Evolutionary conservation across 108 stramenopile genomes (phyloP).

Genomic region (Aureococcus anophagefferens): DNA sequence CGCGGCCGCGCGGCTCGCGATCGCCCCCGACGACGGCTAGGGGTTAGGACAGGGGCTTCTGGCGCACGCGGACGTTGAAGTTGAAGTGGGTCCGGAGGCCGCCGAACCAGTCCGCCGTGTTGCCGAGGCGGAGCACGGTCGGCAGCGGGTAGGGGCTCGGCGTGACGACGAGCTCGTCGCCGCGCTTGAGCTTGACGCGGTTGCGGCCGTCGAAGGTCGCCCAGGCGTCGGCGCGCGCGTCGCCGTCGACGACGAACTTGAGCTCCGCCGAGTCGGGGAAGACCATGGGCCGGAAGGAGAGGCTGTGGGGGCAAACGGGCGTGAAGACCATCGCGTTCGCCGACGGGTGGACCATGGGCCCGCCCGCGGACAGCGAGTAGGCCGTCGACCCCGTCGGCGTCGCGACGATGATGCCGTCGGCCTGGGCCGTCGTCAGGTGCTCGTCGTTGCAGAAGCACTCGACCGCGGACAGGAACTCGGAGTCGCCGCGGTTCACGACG

Average conservation of each 20-base stretch:
- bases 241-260: constrained; percentile 66
- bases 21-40: too few species aligned
- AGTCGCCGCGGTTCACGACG: constrained; percentile 80
- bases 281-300: constrained; percentile 85
- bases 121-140: constrained; percentile 66
- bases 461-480: constrained; percentile 73
- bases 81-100: constrained; percentile 71
- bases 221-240: constrained; percentile 71
- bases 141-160: constrained; percentile 83
- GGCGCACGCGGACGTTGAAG: constrained; percentile 67
- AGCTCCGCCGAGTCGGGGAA: constrained; percentile 86
- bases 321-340: constrained; percentile 87
- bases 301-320: constrained; percentile 90
- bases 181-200: constrained; percentile 64
- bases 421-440: constrained; percentile 87
- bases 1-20: too few species aligned
- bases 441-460: constrained; percentile 83
- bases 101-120: constrained; percentile 75
- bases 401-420: constrained; percentile 88
- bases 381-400: constrained; percentile 94
- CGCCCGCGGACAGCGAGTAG: constrained; percentile 89
- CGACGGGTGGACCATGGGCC: constrained; percentile 90
- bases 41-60: constrained; percentile 17
- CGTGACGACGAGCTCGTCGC: constrained; percentile 75
- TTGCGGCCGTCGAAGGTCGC: constrained; percentile 90